Evolutionary conservation across 1,139 yeast species (phyloP).

Genomic region (Debaryomyces nepalensis): DNA sequence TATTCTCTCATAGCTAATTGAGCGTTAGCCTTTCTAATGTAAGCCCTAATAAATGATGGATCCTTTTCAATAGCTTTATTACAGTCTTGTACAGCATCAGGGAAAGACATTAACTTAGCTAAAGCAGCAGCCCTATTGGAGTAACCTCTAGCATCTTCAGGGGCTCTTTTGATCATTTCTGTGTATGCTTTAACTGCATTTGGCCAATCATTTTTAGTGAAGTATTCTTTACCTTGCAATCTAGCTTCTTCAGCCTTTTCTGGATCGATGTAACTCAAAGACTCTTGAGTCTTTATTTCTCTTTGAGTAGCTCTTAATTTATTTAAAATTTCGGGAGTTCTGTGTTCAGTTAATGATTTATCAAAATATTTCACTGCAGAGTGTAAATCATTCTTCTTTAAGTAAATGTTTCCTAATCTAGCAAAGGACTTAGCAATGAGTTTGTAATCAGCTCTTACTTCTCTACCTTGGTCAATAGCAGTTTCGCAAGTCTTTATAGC

Average conservation of each 20-base stretch:
- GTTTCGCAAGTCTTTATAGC: conserved; percentile 79
- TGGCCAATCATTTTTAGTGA: conserved; percentile 95
- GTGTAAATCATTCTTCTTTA: conserved; percentile 72
- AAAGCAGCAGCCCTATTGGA: conserved; percentile 98
- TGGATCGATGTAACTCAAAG: conserved; percentile 80
- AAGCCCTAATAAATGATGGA: conserved; percentile 89
- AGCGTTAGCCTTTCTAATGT: conserved; percentile 95
- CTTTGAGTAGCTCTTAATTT: conserved; percentile 89
- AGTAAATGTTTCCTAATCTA: conserved; percentile 82
- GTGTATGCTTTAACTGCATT: conserved; percentile 92
- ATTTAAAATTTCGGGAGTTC: conserved; percentile 91
- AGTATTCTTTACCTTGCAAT: conserved; percentile 84
- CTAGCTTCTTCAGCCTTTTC: conserved; percentile 96
- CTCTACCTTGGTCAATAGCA: conserved; percentile 91
- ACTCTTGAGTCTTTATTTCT: conserved; percentile 77
- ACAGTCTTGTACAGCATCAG: conserved; percentile 94
- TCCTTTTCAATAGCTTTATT: conserved; percentile 87
- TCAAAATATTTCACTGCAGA: conserved; percentile 81
- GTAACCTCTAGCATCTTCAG: conserved; percentile 95
- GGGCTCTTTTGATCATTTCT: conserved; percentile 95
- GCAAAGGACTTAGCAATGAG: conserved; percentile 91
- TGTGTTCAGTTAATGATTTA: conserved; percentile 93
- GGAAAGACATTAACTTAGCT: conserved; percentile 94
- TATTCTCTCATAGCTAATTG: conserved; percentile 90
- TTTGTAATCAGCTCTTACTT: conserved; percentile 88